Percentiles rank a stretch among this genome's conserved stretches.
Conservation (phyloP, 1,284 basidiomycete species). For the Puccinia coronata region DNA sequence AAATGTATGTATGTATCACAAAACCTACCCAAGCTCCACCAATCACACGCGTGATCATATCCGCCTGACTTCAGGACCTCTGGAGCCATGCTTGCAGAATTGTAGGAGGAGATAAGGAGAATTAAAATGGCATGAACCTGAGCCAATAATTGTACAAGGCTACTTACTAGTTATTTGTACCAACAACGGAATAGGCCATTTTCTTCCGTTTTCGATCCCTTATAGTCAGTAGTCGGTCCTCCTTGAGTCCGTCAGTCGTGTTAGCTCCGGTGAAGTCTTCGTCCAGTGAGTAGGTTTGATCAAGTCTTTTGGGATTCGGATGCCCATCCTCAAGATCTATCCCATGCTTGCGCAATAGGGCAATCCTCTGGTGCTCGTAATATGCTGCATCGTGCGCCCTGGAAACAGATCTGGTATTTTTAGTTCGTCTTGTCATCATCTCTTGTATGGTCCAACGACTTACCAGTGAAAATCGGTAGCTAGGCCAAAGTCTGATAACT, state of each 20-base stretch:
- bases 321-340: slow-evolving; percentile 83
- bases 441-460: background rate
- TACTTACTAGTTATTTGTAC: slow-evolving; percentile 56
- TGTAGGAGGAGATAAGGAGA: background rate
- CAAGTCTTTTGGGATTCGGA: slow-evolving; percentile 69
- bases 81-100: slow-evolving; percentile 71
- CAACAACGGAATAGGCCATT: slow-evolving; percentile 57
- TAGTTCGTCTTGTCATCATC: background rate
- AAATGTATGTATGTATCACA: slow-evolving; percentile 64
- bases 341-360: slow-evolving; percentile 85
- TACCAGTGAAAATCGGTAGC: slow-evolving; percentile 66
- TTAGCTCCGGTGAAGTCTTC: slow-evolving; percentile 62
- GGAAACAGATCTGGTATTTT: too few relatives aligned
- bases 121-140: background rate
- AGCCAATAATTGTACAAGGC: background rate
- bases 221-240: slow-evolving; percentile 76
- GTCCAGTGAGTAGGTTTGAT: slow-evolving; percentile 70
- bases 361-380: slow-evolving; percentile 88
- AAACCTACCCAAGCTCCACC: slow-evolving; percentile 88
- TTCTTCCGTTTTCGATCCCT: slow-evolving; percentile 84
- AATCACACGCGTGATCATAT: slow-evolving; percentile 92
- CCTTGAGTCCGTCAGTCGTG: slow-evolving; percentile 7
- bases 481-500: slow-evolving; percentile 91
- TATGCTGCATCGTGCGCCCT: slow-evolving; percentile 62
- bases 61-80: slow-evolving; percentile 84